Evolutionary conservation across 2,329 filamentous ascomycete genomes (phyloP).

Genomic region (Polytolypa hystricis): DNA sequence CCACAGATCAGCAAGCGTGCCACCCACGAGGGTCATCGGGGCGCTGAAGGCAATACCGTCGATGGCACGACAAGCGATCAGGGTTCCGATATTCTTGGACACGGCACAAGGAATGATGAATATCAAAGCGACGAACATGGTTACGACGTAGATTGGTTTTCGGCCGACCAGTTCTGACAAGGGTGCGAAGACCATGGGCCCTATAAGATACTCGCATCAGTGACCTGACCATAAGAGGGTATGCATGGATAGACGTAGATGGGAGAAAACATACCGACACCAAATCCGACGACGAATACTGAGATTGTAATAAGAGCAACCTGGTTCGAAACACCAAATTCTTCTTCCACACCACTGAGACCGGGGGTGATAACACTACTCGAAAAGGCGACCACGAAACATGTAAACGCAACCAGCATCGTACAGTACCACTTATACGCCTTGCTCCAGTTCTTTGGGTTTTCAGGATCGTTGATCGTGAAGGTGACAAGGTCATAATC

Average conservation of each 20-base stretch:
- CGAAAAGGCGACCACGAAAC: constrained; percentile 61
- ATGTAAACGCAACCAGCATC: constrained; percentile 68
- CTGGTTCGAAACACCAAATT: constrained; percentile 60
- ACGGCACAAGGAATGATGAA: constrained; percentile 75
- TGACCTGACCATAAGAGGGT: no score
- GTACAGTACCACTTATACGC: constrained; percentile 72
- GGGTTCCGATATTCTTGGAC: constrained; percentile 61
- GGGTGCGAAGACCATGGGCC: constrained; percentile 70
- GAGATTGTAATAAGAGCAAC: constrained; percentile 62
- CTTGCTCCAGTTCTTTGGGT: constrained; percentile 80
- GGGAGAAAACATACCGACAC: constrained; percentile 46
- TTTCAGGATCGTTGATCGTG: constrained; percentile 57
- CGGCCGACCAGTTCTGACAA: constrained; percentile 66
- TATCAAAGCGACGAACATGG: constrained; percentile 58
- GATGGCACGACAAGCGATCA: constrained; percentile 65
- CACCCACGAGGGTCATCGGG: constrained; percentile 76
- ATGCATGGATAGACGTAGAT: not conserved
- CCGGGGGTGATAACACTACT: constrained; percentile 72
- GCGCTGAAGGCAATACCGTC: constrained; percentile 77
- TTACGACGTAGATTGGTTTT: constrained; percentile 57
- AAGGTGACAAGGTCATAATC: constrained; percentile 60
- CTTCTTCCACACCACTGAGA: constrained; percentile 49
- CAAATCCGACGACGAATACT: constrained; percentile 72
- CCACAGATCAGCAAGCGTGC: constrained; percentile 77
- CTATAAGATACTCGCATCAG: constrained; percentile 22